These are phyloP conservation scores for Agaricus subrufescens DNA, from an alignment of 768 basidiomycete genomes.

Conservation along the genomic window DNA sequence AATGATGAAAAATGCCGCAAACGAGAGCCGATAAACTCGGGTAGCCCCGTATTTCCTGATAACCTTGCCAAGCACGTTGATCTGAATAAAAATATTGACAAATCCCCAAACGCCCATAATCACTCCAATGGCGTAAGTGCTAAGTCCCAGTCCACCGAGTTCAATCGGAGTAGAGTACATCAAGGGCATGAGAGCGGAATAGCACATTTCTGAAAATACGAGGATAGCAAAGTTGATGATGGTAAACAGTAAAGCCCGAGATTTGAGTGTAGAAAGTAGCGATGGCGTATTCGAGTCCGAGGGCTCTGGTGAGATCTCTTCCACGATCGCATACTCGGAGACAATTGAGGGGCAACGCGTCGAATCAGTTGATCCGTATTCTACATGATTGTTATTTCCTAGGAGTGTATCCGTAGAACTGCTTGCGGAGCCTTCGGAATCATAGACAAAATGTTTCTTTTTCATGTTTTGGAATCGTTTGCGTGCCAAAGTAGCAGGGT, in stretches of 20 bases:
- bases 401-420: constrained; percentile 6
- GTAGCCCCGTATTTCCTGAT: constrained; percentile 53
- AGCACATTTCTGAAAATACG: constrained; percentile 32
- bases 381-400: background rate
- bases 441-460: background rate
- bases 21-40: constrained; percentile 38
- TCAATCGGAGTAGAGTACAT: constrained; percentile 54
- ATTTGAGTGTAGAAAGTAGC: constrained; percentile 19
- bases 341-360: constrained; percentile 4
- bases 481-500: constrained; percentile 21
- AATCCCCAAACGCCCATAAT: constrained; percentile 46
- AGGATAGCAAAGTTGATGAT: constrained; percentile 29
- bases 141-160: constrained; percentile 63
- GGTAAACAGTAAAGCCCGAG: constrained; percentile 24
- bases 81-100: constrained; percentile 45
- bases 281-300: constrained; percentile 4
- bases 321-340: constrained; percentile 6
- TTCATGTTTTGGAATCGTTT: constrained; percentile 3
- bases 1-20: constrained; percentile 18
- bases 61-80: constrained; percentile 45
- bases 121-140: constrained; percentile 56
- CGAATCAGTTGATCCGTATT: constrained; percentile 12
- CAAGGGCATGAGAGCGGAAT: constrained; percentile 34
- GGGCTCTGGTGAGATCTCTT: background rate
- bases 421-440: background rate